phyloP scores from a whole-genome alignment of 2,329 filamentous ascomycete species.

The Ophiostoma montium region DNA sequence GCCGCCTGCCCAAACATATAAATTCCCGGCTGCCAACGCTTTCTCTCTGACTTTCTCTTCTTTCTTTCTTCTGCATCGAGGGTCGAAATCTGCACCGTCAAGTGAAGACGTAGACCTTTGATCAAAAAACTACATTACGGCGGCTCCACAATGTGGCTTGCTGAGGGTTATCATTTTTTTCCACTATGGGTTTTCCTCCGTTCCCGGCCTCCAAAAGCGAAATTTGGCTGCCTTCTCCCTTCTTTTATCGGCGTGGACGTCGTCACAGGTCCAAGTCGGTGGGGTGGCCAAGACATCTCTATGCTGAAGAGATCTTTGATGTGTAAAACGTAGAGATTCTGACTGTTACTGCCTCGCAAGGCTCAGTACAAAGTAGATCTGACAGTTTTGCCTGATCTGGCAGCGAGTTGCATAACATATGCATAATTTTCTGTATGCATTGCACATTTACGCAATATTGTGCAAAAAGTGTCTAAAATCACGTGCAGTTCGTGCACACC shows the following conservation, averaged over 20 bases:
- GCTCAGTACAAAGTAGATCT: too few relatives aligned
- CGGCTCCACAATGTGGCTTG: constrained; percentile 41
- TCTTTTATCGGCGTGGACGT: constrained; percentile 30
- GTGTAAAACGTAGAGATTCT: neutral
- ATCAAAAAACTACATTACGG: constrained; percentile 18
- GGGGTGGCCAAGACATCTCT: constrained; percentile 34
- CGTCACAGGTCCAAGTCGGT: constrained; percentile 33
- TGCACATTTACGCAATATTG: too few relatives aligned
- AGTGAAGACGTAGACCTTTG: constrained; percentile 30
- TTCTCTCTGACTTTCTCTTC: constrained; percentile 17
- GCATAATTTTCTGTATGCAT: too few relatives aligned
- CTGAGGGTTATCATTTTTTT: constrained; percentile 34
- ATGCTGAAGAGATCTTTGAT: neutral
- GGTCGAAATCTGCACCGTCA: constrained; percentile 31
- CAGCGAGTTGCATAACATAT: too few relatives aligned
- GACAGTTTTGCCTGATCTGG: too few relatives aligned
- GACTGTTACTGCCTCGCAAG: too few relatives aligned
- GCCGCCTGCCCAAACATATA: neutral
- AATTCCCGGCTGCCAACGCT: constrained; percentile 5
- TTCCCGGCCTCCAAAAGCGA: constrained; percentile 39
- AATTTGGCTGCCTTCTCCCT: constrained; percentile 30
- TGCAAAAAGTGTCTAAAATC: too few relatives aligned
- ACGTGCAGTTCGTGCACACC: too few relatives aligned
- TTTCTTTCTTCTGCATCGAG: constrained; percentile 25
- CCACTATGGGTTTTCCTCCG: constrained; percentile 38